phyloP scores from a whole-genome alignment of 2,329 filamentous ascomycete genomes.

The Sporothrix schenckii region DNA sequence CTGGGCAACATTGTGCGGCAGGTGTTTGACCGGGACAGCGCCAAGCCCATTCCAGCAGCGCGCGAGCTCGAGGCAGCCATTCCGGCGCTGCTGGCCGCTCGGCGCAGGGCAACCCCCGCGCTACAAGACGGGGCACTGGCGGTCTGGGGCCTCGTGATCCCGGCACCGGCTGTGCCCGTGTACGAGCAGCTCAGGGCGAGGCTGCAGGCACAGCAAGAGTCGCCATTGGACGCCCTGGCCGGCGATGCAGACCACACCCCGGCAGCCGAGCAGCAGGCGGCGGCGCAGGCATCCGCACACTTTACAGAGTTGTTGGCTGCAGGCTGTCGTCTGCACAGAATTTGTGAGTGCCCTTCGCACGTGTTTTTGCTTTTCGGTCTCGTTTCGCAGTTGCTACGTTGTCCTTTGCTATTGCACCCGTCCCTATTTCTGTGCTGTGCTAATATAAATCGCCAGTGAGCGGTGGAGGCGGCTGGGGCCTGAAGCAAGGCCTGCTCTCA shows the following conservation, averaged over 20 bases:
- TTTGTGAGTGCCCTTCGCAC: slow-evolving; percentile 46
- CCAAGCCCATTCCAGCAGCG: slow-evolving; percentile 62
- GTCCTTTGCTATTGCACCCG: neutral
- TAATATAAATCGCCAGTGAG: slow-evolving; percentile 55
- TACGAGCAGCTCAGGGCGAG: slow-evolving; percentile 38
- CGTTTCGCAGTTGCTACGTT: slow-evolving; percentile 36
- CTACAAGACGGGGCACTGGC: slow-evolving; percentile 52
- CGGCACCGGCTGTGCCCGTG: slow-evolving; percentile 40
- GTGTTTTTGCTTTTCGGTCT: neutral
- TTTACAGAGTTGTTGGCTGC: slow-evolving; percentile 46
- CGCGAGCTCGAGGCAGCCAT: slow-evolving; percentile 70
- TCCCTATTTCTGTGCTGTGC: neutral
- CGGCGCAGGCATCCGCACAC: slow-evolving; percentile 38
- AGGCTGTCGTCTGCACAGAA: slow-evolving; percentile 53
- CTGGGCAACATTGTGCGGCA: slow-evolving; percentile 79
- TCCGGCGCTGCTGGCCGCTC: slow-evolving; percentile 38
- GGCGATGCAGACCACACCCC: slow-evolving; percentile 33
- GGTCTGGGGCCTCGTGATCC: slow-evolving; percentile 74
- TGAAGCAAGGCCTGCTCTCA: slow-evolving; percentile 76
- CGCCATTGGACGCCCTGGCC: slow-evolving; percentile 11
- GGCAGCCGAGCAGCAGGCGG: slow-evolving; percentile 39
- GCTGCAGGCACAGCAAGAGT: neutral
- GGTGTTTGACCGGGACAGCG: slow-evolving; percentile 52
- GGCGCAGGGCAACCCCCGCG: slow-evolving; percentile 29
- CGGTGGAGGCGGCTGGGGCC: slow-evolving; percentile 82